phyloP scores from a whole-genome alignment of 1,284 basidiomycete species.

The Coniferiporia sulphurascens region DNA sequence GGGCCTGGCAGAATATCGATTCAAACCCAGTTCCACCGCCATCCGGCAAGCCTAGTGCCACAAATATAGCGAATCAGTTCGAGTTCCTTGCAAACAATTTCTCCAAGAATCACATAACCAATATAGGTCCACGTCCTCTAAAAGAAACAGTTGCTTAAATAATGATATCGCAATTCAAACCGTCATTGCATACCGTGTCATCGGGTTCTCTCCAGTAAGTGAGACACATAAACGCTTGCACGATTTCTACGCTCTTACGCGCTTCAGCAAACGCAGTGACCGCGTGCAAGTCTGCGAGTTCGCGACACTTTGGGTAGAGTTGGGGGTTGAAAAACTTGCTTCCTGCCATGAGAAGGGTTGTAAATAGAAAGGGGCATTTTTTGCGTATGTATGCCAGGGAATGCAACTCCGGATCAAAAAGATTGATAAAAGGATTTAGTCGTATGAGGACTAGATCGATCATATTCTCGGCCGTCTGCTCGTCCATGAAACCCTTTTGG shows the following conservation, averaged over 20 bases:
- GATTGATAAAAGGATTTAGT: slow-evolving; percentile 79
- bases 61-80: slow-evolving; percentile 15
- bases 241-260: slow-evolving; percentile 74
- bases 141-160: not conserved
- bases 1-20: slow-evolving; percentile 54
- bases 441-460: slow-evolving; percentile 75
- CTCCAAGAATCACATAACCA: slow-evolving; percentile 55
- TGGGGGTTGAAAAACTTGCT: slow-evolving; percentile 80
- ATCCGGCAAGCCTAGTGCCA: slow-evolving; percentile 67
- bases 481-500: slow-evolving; percentile 58
- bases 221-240: slow-evolving; percentile 79
- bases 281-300: slow-evolving; percentile 65
- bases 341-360: slow-evolving; percentile 74
- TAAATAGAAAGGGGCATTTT: slow-evolving; percentile 75
- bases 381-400: slow-evolving; percentile 68
- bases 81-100: slow-evolving; percentile 18
- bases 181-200: slow-evolving; percentile 47
- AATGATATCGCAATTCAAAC: not conserved
- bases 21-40: slow-evolving; percentile 76
- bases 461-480: slow-evolving; percentile 58
- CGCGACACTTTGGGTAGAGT: slow-evolving; percentile 60
- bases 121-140: slow-evolving; percentile 82
- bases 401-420: slow-evolving; percentile 77
- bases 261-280: slow-evolving; percentile 72
- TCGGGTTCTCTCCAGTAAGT: slow-evolving; percentile 86